Base-by-base conservation (phyloP, 345 rosid species). In the Aethionema arabicum region DNA sequence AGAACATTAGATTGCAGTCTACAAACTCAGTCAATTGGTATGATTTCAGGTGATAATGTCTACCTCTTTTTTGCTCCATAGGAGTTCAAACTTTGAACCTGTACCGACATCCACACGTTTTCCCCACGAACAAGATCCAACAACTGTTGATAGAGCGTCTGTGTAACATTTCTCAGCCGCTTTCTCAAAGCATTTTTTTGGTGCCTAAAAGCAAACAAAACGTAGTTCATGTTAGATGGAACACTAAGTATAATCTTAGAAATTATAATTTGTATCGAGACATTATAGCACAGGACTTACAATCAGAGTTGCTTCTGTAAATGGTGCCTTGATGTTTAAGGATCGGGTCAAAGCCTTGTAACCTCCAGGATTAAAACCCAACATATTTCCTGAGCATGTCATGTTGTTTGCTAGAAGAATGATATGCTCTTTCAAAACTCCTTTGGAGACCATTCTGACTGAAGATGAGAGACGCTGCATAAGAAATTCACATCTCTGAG, bases 91-190 rank as follows among this genome's bases (percentile, higher is more conserved):
- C 30, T 75, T 76, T 32, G 97, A 83, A 29, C 99, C 99, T 38
- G 99, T 93, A 48, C 99, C 99, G 51, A 93, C 97, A 32, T 87
- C 85, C 37, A 93, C 97, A 6, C 66, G 72, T 56, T 90, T 90
- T 4, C 99, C 99, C 97, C 99, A 93, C 4, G 97, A 83, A 74
- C 96, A 87, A 54, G 99, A 83, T 2, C 95, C 96, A 74, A 90
- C 99, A 2, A 87, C 70, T 45, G 95, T 90, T 43, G 96, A 77
- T 52, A 90, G 73, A 50, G 84, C 54, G 79, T 93, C 97, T 33
- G 61, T 58, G 41, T 87, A 84, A 69, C 90, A 82, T 69, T 90
- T 93, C 74, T 81, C 95, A 35, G 99, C 89, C 44, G 99, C 99
- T 73, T 75, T 83, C 77, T 93, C 96, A 67, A 93, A 93, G 69